These are phyloP conservation scores for Penicillium sclerotiorum DNA, from an alignment of 2,329 filamentous ascomycete genomes.

Conservation along the genomic window DNA sequence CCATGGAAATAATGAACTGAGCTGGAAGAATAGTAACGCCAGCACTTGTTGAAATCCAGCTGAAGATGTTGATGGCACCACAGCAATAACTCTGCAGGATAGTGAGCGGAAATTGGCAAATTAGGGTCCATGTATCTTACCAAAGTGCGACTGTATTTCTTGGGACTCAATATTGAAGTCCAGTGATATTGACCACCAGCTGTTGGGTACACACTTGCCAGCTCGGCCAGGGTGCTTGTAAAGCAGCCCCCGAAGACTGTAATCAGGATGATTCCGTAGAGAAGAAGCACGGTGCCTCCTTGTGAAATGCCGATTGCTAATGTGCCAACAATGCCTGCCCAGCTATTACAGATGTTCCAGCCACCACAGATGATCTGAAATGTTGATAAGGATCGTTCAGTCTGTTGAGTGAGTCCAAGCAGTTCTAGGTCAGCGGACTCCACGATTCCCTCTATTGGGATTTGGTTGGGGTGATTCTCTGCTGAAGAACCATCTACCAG, in stretches of 20 bases:
- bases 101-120: background rate
- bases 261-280: constrained; percentile 31
- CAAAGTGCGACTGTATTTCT: constrained; percentile 25
- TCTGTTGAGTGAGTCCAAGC: constrained; percentile 3
- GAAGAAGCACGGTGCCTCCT: constrained; percentile 25
- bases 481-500: no score
- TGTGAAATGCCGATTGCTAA: constrained; percentile 23
- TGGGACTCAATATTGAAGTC: constrained; percentile 30
- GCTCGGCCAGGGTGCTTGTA: constrained; percentile 27
- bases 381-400: background rate
- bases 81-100: constrained; percentile 26
- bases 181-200: constrained; percentile 35
- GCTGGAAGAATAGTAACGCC: constrained; percentile 25
- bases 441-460: background rate
- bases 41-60: constrained; percentile 27
- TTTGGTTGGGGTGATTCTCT: no score
- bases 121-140: no score
- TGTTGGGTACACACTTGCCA: constrained; percentile 33
- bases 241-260: background rate
- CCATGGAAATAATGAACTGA: constrained; percentile 20
- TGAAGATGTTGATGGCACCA: constrained; percentile 26
- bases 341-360: constrained; percentile 27
- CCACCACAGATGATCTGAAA: constrained; percentile 4
- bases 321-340: constrained; percentile 25
- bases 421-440: constrained; percentile 6